Base-by-base conservation (phyloP, 2,329 filamentous ascomycete species). In the Rutstroemia sp. region DNA sequence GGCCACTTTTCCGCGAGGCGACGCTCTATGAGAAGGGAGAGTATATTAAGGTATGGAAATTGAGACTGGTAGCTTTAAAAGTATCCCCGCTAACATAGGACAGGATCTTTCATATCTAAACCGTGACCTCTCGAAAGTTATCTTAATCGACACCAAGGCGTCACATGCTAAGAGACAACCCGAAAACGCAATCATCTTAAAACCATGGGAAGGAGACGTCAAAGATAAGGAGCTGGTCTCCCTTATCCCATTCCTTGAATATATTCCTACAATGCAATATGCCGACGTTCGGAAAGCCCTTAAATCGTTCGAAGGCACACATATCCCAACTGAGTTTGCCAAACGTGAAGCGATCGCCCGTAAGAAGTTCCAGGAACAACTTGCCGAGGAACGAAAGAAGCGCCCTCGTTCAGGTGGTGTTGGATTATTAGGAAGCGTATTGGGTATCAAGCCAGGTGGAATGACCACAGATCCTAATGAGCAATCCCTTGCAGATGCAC, bases 51-150 rank as follows among this genome's bases (percentile, higher is more conserved):
- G 90, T 91, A 75, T 62, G 75, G 75, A 61, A 60, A 39, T 5
- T 46, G 1, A 19, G 16, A n/a, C 39, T 5, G 39, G 47, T 16
- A 12, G 12, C 4, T 16, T 2, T n/a, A 23, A 41, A 41, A 51
- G 54, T 21, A 27, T 16, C 14, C 14, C 27, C 49, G 54, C 67
- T 71, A 58, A 72, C 48, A 41, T 39, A 14, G 19, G 14, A 9
- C 66, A 95, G 90, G 94, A 99, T 70, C 83, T 99, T n/a, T 91
- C 91, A 2, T 97, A 96, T 74, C 83, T 99, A 49, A 99, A 99
- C 77, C 89, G 94, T 58, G 91, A 96, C 68, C 81, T 96, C 37
- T 94, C 88, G 63, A 97, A 97, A 75, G 90, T 95, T 49, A 90
- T 99, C 70, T 85, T 99, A 65, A 81, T 99, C 67, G 94, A 99